Conservation (phyloP, 225 moss, liverwort and hornwort species). For the Polytrichum formosum region DNA sequence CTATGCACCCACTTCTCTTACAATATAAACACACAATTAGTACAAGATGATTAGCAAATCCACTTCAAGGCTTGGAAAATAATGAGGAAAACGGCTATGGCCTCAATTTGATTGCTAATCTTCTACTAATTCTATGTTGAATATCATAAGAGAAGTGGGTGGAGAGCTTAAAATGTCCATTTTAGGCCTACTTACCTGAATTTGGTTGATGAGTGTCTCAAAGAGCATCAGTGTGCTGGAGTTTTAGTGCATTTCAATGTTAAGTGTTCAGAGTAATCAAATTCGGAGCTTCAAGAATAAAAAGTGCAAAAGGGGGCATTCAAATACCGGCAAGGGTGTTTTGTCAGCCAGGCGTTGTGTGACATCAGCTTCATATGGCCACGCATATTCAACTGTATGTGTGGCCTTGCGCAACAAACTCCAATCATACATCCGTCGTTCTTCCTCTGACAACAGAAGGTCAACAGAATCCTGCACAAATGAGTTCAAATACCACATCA, state of each 20-base stretch:
- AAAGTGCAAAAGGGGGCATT: neutral
- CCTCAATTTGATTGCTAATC: no score
- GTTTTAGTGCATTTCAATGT: neutral
- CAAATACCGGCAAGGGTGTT: constrained; percentile 31
- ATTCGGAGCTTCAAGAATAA: neutral
- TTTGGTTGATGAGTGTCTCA: neutral
- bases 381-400: constrained; percentile 55
- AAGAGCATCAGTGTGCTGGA: neutral
- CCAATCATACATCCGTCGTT: constrained; percentile 60
- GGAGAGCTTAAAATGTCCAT: no score
- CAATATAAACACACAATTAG: no score
- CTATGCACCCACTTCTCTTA: neutral
- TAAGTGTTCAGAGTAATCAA: neutral
- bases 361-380: constrained; percentile 60
- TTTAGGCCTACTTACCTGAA: neutral
- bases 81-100: no score
- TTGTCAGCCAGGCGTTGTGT: constrained; percentile 40
- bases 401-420: constrained; percentile 59
- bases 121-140: no score
- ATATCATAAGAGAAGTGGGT: no score
- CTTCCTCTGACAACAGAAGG: constrained; percentile 48
- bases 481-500: no score
- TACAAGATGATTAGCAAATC: no score
- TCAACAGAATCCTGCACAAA: constrained; percentile 49
- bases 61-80: no score